Conservation (phyloP, 169 alveolate genomes). For the Plasmodium gonderi region DNA sequence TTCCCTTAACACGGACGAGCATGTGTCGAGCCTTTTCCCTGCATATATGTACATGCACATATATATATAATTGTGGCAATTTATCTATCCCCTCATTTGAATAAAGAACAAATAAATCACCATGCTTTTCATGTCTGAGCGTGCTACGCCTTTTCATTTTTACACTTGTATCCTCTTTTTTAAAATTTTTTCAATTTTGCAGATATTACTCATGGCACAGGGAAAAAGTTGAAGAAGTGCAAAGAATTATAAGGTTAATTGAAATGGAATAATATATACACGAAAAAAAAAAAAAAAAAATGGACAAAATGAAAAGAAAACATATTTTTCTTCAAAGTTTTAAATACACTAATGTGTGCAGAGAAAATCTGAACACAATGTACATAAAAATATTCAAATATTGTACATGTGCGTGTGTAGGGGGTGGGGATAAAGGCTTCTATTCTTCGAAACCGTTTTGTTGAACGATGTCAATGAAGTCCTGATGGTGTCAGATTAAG, state of each 20-base stretch:
- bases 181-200: slow-evolving; percentile 1
- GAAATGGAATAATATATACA: slow-evolving; percentile 1
- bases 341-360: not conserved
- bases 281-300: not conserved
- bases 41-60: no score
- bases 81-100: no score
- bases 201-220: slow-evolving; percentile 71
- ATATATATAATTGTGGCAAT: no score
- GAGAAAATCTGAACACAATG: not conserved
- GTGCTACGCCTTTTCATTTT: not conserved
- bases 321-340: not conserved
- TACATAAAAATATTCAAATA: not conserved
- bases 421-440: not conserved
- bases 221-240: slow-evolving; percentile 43
- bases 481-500: slow-evolving; percentile 46
- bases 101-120: not conserved
- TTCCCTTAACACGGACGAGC: not conserved
- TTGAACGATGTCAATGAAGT: slow-evolving; percentile 41
- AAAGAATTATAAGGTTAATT: slow-evolving; percentile 39
- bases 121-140: not conserved
- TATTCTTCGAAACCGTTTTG: slow-evolving; percentile 38
- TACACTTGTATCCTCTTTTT: not conserved
- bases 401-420: not conserved
- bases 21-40: no score
- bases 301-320: not conserved